Evolutionary conservation across 2,329 filamentous ascomycete species (phyloP).

Genomic region (Hortaea werneckii): DNA sequence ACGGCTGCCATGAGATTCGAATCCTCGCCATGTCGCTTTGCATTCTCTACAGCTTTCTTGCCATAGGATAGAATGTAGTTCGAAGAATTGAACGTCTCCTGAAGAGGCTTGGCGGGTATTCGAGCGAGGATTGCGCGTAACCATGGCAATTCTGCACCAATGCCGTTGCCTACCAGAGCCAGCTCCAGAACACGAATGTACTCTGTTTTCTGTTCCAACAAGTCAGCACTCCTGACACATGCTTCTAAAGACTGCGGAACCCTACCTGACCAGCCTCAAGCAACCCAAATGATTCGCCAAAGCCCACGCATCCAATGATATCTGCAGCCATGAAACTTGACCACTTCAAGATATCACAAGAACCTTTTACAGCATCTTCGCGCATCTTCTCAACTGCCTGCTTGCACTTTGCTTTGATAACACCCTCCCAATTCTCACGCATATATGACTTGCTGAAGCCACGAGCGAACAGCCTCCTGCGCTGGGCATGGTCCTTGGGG

Average conservation of each 20-base stretch:
- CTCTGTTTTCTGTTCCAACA: too few species aligned
- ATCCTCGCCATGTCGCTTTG: not conserved
- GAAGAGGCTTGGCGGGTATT: not conserved
- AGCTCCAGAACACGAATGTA: too few species aligned
- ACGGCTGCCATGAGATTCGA: not conserved
- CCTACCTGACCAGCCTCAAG: constrained; percentile 3
- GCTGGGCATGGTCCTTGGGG: not conserved
- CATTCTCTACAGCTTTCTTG: not conserved
- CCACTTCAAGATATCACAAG: constrained; percentile 3
- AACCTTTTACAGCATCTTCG: not conserved
- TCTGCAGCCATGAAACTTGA: constrained; percentile 5
- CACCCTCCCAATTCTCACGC: not conserved
- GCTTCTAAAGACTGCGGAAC: not conserved
- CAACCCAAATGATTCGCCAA: constrained; percentile 3
- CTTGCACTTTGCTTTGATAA: not conserved
- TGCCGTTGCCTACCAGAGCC: too few species aligned
- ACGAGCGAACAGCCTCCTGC: not conserved
- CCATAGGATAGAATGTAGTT: not conserved
- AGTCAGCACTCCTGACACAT: not conserved
- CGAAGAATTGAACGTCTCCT: not conserved
- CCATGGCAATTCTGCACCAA: not conserved
- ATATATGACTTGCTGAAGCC: not conserved
- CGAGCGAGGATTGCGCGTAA: not conserved
- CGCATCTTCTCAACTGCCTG: constrained; percentile 1
- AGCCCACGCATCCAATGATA: constrained; percentile 1